Conservation (phyloP, 306 rosid species). For the Trifolium dubium region DNA sequence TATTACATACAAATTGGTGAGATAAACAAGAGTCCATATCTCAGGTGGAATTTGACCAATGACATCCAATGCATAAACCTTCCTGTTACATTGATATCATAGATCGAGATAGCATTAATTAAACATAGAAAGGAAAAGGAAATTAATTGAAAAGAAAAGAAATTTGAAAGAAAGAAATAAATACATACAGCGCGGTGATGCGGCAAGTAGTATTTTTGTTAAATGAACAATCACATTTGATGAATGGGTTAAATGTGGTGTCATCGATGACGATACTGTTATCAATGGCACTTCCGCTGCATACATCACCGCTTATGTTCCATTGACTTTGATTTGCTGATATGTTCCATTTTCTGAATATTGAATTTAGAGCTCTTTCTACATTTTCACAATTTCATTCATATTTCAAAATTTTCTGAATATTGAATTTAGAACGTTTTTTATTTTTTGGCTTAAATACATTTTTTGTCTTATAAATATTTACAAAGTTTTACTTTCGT, state of each 20-base stretch:
- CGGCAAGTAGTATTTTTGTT: constrained; percentile 53
- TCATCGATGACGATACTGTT: constrained; percentile 15
- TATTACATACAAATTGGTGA: constrained; percentile 63
- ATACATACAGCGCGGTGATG: constrained; percentile 58
- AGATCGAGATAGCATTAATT: background rate
- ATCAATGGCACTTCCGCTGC: constrained; percentile 69
- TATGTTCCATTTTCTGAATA: constrained; percentile 61
- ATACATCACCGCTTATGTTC: constrained; percentile 72
- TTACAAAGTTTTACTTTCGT: no score
- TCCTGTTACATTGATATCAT: constrained; percentile 55
- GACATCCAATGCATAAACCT: constrained; percentile 52
- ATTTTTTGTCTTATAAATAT: no score
- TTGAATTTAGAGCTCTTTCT: constrained; percentile 67
- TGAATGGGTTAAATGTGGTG: constrained; percentile 47
- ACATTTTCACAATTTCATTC: constrained; percentile 18
- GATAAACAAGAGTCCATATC: constrained; percentile 72
- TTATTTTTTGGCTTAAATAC: no score
- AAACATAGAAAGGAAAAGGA: background rate
- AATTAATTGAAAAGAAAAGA: background rate
- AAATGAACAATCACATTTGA: constrained; percentile 68
- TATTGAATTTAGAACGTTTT: no score
- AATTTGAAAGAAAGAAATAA: no score
- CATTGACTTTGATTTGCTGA: constrained; percentile 45
- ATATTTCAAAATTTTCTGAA: background rate
- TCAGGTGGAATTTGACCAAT: constrained; percentile 69